These are phyloP conservation scores for Phytophthora lateralis DNA, from an alignment of 352 stramenopile genomes.

Conservation along the genomic window DNA sequence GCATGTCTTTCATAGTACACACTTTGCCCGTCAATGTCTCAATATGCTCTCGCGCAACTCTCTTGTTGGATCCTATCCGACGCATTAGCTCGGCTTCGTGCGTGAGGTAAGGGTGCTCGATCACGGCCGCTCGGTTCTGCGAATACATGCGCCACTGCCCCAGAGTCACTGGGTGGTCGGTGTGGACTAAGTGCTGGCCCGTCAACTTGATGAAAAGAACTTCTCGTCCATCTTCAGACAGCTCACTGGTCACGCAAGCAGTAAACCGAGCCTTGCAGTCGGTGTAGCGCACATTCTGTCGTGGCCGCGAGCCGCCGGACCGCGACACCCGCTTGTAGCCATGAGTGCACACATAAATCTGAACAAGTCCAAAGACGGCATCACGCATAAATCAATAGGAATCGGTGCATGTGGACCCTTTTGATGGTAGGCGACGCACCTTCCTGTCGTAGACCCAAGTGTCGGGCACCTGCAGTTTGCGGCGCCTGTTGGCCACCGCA, in stretches of 20 bases:
- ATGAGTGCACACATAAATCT: slow-evolving; percentile 80
- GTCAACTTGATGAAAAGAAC: slow-evolving; percentile 72
- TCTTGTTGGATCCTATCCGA: slow-evolving; percentile 74
- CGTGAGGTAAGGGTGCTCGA: slow-evolving; percentile 71
- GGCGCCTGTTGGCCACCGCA: slow-evolving; percentile 70
- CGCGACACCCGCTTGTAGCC: slow-evolving; percentile 72
- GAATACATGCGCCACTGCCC: slow-evolving; percentile 83
- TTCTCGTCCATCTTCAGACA: slow-evolving; percentile 49
- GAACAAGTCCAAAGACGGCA: not conserved
- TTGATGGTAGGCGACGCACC: slow-evolving; percentile 25
- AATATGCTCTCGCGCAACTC: slow-evolving; percentile 61
- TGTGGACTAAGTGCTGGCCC: slow-evolving; percentile 65
- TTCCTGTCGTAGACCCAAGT: slow-evolving; percentile 77
- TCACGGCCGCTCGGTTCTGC: slow-evolving; percentile 74
- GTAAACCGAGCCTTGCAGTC: slow-evolving; percentile 75
- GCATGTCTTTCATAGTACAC: slow-evolving; percentile 85
- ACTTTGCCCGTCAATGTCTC: slow-evolving; percentile 68
- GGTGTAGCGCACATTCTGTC: slow-evolving; percentile 74
- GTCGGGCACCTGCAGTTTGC: slow-evolving; percentile 68
- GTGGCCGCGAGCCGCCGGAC: slow-evolving; percentile 61
- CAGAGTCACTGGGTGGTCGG: slow-evolving; percentile 62
- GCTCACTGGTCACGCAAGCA: slow-evolving; percentile 59
- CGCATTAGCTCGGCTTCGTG: slow-evolving; percentile 79
- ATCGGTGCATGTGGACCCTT: slow-evolving; percentile 11
- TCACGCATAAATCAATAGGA: not conserved